phyloP scores from a whole-genome alignment of 306 rosid genomes.

The Medicago lupulina region DNA sequence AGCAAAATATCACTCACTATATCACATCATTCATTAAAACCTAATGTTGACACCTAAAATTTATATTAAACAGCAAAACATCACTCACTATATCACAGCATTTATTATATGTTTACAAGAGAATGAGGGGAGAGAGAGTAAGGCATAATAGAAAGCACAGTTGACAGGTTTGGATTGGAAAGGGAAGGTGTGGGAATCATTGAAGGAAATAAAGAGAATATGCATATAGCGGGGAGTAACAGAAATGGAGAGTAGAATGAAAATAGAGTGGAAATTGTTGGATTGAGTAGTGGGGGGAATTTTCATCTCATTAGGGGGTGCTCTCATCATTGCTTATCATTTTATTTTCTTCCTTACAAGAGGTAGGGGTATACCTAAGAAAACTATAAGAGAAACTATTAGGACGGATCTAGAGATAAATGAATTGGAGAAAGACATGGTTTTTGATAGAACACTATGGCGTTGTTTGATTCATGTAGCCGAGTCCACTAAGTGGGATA shows the following conservation, averaged over 20 bases:
- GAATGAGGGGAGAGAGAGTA: neutral
- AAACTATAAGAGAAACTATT: too few relatives aligned
- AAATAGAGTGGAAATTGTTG: neutral
- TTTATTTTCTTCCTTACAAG: neutral
- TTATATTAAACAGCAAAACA: constrained; percentile 18
- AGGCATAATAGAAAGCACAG: neutral
- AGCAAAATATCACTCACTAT: constrained; percentile 16
- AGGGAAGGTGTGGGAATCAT: neutral
- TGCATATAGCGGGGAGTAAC: neutral
- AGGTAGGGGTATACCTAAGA: too few relatives aligned
- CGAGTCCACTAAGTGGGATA: too few relatives aligned
- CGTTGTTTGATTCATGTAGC: too few relatives aligned
- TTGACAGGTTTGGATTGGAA: neutral
- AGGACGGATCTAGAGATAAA: too few relatives aligned
- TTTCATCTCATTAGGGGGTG: neutral
- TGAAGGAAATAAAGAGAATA: neutral
- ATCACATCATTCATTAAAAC: neutral
- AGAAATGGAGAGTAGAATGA: neutral
- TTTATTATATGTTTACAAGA: neutral
- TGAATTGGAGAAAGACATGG: too few relatives aligned
- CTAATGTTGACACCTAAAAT: constrained; percentile 2
- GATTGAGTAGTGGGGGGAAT: neutral
- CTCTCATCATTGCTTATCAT: neutral
- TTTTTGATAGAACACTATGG: too few relatives aligned
- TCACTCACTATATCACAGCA: neutral